Evolutionary conservation across 2,329 filamentous ascomycete species (phyloP), one percentile per base, ranked within the genome.

Genomic region (Penicillium sp.): DNA sequence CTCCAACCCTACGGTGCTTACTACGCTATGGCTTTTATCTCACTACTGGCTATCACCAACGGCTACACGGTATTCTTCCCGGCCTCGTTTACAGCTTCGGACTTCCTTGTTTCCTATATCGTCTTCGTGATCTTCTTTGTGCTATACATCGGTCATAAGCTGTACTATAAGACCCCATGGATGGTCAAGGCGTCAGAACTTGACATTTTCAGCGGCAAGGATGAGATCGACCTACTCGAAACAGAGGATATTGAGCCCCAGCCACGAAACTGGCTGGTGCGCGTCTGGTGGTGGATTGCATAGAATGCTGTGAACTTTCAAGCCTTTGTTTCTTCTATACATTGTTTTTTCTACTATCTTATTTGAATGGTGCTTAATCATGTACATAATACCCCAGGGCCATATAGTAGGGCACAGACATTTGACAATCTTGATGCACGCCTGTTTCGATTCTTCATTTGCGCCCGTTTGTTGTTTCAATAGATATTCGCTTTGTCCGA

Each of bases 11-110:
- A 77, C 57, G 73, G 75, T 8, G 75, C 81, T 0, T 84, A 77
- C 64, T 73, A 81, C 36, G 78, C 75, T 0, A 69, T 84, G 0
- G 50, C 74, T 5, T 61, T 83, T 19, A 76, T 81, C 14, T 68
- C 70, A 16, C 60, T 79, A 6, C 72, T 83, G 40, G 78, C 83
- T 47, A 58, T 84, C 23, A 83, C 84, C 51, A 79, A 84, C 41
- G 81, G 83, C 14, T 84, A 83, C 53, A 77, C 83, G 55, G 72
- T 78, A 19, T 83, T 85, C 58, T 72, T 76, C 55, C 80, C 81
- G 7, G 64, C 62, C 0, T 51, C 69, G 1, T 83, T 77, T 60
- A 76, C 68, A 36, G 71, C 74, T 0, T 71, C 78, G 9, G 73
- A 74, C 40, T 84, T 84, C 66, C 60, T 84, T 47, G 80, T 81